Percentiles rank a stretch among this genome's conserved stretches.
Evolutionary conservation across 148 eudicot species (phyloP).

Genomic region (Nyssa sinensis): DNA sequence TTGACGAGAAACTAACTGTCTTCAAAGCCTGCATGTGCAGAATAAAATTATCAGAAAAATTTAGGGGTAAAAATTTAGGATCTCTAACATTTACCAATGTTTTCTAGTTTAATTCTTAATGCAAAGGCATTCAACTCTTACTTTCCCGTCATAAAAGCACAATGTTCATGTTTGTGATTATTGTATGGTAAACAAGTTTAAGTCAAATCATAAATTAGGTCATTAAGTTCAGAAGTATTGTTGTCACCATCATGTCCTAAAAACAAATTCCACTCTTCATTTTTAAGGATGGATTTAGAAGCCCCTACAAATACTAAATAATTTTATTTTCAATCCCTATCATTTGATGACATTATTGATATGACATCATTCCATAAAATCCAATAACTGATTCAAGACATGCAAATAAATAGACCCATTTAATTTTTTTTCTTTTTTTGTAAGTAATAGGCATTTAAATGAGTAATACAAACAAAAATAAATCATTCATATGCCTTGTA

Average conservation of each 20-base stretch:
- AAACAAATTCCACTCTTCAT: background rate
- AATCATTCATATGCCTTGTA: too few species aligned
- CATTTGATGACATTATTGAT: background rate
- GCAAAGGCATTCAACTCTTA: background rate
- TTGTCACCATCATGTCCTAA: background rate
- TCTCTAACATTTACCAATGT: background rate
- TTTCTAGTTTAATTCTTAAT: background rate
- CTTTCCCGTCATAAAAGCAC: background rate
- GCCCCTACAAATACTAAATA: background rate
- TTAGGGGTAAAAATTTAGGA: background rate
- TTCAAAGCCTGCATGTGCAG: conserved; percentile 54
- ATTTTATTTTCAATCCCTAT: background rate
- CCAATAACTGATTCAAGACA: background rate
- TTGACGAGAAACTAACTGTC: conserved; percentile 47
- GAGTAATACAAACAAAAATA: too few species aligned
- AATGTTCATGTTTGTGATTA: background rate
- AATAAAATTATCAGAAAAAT: background rate
- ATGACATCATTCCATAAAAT: background rate
- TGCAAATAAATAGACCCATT: background rate
- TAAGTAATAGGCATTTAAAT: too few species aligned
- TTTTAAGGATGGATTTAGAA: background rate
- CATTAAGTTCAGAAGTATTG: background rate
- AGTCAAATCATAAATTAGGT: background rate
- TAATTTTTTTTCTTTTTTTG: too few species aligned
- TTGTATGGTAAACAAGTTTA: background rate